phyloP scores from a whole-genome alignment of 495 filamentous ascomycete species.

The Penicillium lividum region DNA sequence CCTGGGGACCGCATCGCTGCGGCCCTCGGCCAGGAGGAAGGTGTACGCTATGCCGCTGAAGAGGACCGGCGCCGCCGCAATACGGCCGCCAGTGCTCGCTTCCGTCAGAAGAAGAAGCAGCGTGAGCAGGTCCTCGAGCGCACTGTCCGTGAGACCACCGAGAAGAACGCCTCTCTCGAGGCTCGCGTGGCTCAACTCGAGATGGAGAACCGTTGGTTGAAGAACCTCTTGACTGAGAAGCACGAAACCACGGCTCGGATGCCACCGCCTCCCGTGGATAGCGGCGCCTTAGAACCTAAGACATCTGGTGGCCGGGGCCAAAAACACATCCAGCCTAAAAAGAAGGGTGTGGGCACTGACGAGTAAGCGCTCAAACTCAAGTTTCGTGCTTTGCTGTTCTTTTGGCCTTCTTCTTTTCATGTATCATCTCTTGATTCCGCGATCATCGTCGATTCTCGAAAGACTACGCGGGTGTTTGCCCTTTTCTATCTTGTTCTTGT shows the following conservation, averaged over 20 bases:
- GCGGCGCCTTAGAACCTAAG: constrained; percentile 28
- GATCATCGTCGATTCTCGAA: constrained; percentile 4
- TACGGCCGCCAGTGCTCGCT: constrained; percentile 90
- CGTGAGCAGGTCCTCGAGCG: constrained; percentile 92
- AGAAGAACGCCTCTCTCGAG: constrained; percentile 79
- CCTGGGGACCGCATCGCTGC: constrained; percentile 46
- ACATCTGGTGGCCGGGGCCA: constrained; percentile 31
- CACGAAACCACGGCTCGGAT: constrained; percentile 51
- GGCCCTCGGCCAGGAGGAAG: constrained; percentile 43
- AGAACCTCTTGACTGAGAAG: constrained; percentile 92
- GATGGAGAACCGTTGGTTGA: constrained; percentile 96
- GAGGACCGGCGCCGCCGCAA: constrained; percentile 97
- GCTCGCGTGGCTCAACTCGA: constrained; percentile 81
- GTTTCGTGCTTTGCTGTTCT: constrained; percentile 18
- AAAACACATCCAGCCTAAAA: constrained; percentile 51
- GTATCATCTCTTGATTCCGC: constrained; percentile 22
- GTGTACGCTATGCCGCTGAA: constrained; percentile 77
- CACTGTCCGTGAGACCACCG: constrained; percentile 84
- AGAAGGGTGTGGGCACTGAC: constrained; percentile 50
- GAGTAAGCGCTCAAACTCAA: constrained; percentile 33
- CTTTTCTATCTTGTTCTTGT: constrained; percentile 1
- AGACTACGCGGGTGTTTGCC: constrained; percentile 4
- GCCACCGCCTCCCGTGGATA: constrained; percentile 34
- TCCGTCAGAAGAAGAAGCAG: constrained; percentile 99
- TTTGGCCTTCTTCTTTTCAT: constrained; percentile 14